phyloP scores from a whole-genome alignment of 2,329 filamentous ascomycete species.

The Exophiala mesophila region DNA sequence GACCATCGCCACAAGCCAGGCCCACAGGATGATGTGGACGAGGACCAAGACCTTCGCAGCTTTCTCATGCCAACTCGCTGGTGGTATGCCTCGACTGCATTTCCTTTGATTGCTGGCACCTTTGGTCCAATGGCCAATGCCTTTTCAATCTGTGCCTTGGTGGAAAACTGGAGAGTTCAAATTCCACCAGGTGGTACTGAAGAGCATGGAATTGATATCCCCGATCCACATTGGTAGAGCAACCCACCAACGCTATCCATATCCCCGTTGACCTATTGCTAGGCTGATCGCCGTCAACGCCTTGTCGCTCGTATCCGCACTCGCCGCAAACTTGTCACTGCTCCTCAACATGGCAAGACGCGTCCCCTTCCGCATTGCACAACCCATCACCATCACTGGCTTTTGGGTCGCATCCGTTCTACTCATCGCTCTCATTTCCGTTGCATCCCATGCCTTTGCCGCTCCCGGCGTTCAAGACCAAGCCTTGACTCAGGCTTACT shows the following conservation, averaged over 20 bases:
- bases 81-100: slow-evolving; percentile 59
- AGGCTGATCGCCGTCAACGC: slow-evolving; percentile 53
- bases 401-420: slow-evolving; percentile 52
- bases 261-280: neutral
- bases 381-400: slow-evolving; percentile 57
- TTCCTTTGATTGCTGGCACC: slow-evolving; percentile 53
- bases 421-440: slow-evolving; percentile 49
- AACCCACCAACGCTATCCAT: too few species aligned
- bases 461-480: slow-evolving; percentile 38
- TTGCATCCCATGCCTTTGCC: slow-evolving; percentile 36
- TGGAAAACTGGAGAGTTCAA: slow-evolving; percentile 52
- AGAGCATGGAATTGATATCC: slow-evolving; percentile 41
- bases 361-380: slow-evolving; percentile 51
- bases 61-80: slow-evolving; percentile 39
- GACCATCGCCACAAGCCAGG: slow-evolving; percentile 30
- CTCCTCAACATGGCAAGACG: slow-evolving; percentile 57
- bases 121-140: slow-evolving; percentile 53
- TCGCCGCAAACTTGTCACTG: slow-evolving; percentile 51
- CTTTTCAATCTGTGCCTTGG: slow-evolving; percentile 52
- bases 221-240: slow-evolving; percentile 54
- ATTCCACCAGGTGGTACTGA: slow-evolving; percentile 44
- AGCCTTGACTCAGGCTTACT: slow-evolving; percentile 53
- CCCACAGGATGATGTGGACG: slow-evolving; percentile 10
- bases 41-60: slow-evolving; percentile 23
- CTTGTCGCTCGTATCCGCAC: slow-evolving; percentile 50